Evolutionary conservation across 768 basidiomycete species (phyloP), one percentile per base, ranked within the genome.

Genomic region (Psilocybe cubensis): DNA sequence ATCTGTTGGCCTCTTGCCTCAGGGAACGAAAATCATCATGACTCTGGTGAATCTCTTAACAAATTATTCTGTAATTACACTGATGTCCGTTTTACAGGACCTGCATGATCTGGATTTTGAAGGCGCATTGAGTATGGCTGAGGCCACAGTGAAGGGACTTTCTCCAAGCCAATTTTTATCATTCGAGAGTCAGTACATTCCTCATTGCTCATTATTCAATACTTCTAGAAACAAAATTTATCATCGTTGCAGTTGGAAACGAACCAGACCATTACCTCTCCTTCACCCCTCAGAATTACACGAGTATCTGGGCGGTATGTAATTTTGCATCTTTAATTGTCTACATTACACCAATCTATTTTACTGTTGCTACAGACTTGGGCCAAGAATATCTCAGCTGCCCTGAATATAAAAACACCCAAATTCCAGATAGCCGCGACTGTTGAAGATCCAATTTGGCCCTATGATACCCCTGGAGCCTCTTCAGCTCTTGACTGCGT

Each of bases 181-280:
- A 1, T 74, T 83, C 35, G 81, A 84, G 70, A 82, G 81, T 80
- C 49, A 41, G 68, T 63, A 20, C 51, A n/a, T n/a, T 52, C 58
- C 40, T 23, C 51, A n/a, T n/a, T 52, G 59, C 40, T 5, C 33
- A 10, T 6, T 6, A 9, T 48, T 23, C 23, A 42, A 3, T 24
- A 45, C 46, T 14, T 7, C n/a, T n/a, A n/a, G n/a, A 17, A 18
- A 27, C 25, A 29, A 14, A 23, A 44, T 28, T 28, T 27, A 51
- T n/a, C 50, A 17, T 20, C 47, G 9, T 48, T 17, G 12, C 25
- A 81, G 80, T 83, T 57, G 83, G 83, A 20, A 83, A 83, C 48
- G 83, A 84, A 66, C 82, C 82, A 2, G 82, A 83, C 63, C 80
- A 83, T 33, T 83, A 82, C 57, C 71, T 72, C 35, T 29, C 59